phyloP scores from a whole-genome alignment of 2,329 filamentous ascomycete genomes.

The Fusarium buxicola region DNA sequence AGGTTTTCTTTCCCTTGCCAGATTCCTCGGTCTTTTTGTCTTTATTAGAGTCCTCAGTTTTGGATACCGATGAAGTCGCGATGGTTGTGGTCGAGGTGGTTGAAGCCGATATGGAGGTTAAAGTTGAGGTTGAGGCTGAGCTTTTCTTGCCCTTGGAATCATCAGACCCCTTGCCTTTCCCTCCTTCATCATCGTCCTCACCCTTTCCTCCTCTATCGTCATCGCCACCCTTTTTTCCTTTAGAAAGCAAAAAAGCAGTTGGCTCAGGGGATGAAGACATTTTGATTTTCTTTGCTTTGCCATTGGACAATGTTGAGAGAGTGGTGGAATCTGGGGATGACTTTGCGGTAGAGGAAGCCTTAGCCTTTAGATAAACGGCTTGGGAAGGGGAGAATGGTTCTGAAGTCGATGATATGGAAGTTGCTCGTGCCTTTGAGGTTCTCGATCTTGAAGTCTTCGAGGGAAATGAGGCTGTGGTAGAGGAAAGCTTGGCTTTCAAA shows the following conservation, averaged over 20 bases:
- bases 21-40: neutral
- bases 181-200: neutral
- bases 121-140: neutral
- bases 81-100: neutral
- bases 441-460: neutral
- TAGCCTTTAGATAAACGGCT: neutral
- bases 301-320: neutral
- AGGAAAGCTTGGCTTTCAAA: neutral
- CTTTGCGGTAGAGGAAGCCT: neutral
- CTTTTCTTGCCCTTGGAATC: neutral
- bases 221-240: neutral
- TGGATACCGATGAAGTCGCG: neutral
- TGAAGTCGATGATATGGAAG: neutral
- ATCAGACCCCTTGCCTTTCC: neutral
- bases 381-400: neutral
- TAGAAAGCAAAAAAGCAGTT: neutral
- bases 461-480: no score
- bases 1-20: neutral
- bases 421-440: neutral
- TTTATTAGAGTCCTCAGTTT: neutral
- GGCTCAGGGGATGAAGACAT: neutral
- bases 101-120: neutral
- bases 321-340: neutral
- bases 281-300: neutral
- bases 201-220: neutral